Conservation (phyloP, 2,329 filamentous ascomycete species). For the Beauveria sp. region DNA sequence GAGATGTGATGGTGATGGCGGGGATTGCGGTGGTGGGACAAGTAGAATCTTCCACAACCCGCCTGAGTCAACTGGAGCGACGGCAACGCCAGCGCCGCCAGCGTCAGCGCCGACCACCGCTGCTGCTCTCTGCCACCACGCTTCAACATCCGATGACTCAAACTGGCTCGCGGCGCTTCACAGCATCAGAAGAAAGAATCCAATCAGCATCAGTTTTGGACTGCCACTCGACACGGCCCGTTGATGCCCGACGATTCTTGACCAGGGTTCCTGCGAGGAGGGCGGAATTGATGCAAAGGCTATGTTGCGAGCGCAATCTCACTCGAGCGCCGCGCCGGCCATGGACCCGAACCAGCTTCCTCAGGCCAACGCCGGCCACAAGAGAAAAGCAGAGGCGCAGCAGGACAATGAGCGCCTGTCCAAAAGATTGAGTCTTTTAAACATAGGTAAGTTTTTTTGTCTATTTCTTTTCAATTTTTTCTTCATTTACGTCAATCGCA, state of each 20-base stretch:
- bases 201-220: background rate
- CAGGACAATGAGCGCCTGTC: constrained; percentile 67
- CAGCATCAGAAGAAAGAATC: background rate
- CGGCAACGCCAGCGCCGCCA: constrained; percentile 5
- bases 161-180: background rate
- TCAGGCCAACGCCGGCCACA: constrained; percentile 28
- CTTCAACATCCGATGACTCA: constrained; percentile 6
- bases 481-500: background rate
- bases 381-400: constrained; percentile 49
- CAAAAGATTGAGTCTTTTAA: constrained; percentile 75
- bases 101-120: background rate
- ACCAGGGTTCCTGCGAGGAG: background rate
- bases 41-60: constrained; percentile 38
- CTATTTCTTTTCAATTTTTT: background rate
- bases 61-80: constrained; percentile 29
- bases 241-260: background rate
- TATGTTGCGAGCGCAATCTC: constrained; percentile 16
- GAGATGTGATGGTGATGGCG: constrained; percentile 15
- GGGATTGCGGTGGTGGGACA: constrained; percentile 14
- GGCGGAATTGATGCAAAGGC: constrained; percentile 10
- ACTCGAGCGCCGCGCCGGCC: background rate
- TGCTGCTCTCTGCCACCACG: background rate
- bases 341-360: constrained; percentile 11
- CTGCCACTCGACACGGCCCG: background rate
- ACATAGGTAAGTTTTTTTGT: constrained; percentile 55